A percentile compares a stretch with the other conserved stretches of the same genome.
These are phyloP conservation scores for Chalciporus sphaerocephalus DNA, from an alignment of 768 basidiomycete species.

Conservation along the genomic window DNA sequence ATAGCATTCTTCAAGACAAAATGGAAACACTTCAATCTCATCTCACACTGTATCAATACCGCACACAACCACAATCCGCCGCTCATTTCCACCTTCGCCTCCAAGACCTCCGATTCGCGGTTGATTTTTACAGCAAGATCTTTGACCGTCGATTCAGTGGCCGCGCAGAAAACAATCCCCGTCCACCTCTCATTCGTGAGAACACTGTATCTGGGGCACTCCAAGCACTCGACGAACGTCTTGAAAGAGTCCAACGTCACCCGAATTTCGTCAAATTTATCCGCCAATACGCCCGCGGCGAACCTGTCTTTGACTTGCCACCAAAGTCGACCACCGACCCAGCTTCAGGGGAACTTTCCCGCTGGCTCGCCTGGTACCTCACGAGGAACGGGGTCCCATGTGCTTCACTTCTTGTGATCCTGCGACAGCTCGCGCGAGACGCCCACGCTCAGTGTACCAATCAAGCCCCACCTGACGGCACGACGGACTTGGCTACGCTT, in stretches of 20 bases:
- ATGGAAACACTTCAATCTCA: conserved; percentile 72
- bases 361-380: conserved; percentile 67
- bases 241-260: conserved; percentile 40
- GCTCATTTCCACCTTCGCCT: conserved; percentile 63
- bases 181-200: conserved; percentile 68
- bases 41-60: conserved; percentile 65
- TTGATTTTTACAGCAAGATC: conserved; percentile 72
- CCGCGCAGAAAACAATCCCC: conserved; percentile 56
- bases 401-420: conserved; percentile 57
- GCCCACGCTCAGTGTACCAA: conserved; percentile 56
- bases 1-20: conserved; percentile 91
- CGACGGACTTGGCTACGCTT: conserved; percentile 32
- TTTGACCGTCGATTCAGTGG: conserved; percentile 76
- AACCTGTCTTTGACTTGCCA: conserved; percentile 31
- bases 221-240: conserved; percentile 54
- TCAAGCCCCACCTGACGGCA: conserved; percentile 50
- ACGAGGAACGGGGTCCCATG: conserved; percentile 65
- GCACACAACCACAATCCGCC: conserved; percentile 53
- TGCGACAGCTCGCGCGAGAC: conserved; percentile 58
- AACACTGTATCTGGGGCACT: conserved; percentile 64
- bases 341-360: conserved; percentile 21
- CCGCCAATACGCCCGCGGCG: conserved; percentile 54
- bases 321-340: conserved; percentile 7
- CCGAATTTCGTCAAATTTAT: conserved; percentile 33
- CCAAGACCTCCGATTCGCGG: conserved; percentile 69